Evolutionary conservation across 352 stramenopile genomes (phyloP).

Genomic region (Phytophthora vignae): DNA sequence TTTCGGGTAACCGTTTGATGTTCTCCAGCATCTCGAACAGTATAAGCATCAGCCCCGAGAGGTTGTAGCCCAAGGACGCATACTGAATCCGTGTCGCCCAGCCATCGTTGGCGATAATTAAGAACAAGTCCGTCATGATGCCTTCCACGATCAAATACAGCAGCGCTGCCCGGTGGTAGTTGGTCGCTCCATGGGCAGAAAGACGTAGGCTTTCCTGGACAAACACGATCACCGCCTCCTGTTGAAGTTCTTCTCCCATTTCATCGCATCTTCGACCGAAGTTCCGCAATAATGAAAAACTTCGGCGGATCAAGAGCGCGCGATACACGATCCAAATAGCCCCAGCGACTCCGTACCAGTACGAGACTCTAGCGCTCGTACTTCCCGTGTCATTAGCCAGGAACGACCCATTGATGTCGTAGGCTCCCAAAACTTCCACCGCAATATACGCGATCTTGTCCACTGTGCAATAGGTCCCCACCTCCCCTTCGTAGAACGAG

Average conservation of each 20-base stretch:
- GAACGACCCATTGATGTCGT: constrained; percentile 24
- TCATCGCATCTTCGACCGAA: constrained; percentile 16
- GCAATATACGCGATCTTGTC: constrained; percentile 9
- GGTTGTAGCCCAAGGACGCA: constrained; percentile 35
- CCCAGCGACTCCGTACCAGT: constrained; percentile 24
- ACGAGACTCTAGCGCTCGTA: constrained; percentile 12
- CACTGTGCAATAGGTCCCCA: constrained; percentile 14
- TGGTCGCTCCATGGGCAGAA: constrained; percentile 26
- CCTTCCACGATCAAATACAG: constrained; percentile 36
- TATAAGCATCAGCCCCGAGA: constrained; percentile 26
- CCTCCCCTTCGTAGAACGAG: constrained; percentile 20
- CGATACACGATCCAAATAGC: constrained; percentile 25
- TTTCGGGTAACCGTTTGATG: constrained; percentile 11
- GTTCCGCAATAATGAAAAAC: constrained; percentile 1
- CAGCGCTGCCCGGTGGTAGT: constrained; percentile 23
- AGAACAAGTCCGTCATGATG: constrained; percentile 29
- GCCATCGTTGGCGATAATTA: constrained; percentile 31
- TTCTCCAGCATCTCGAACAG: constrained; percentile 42
- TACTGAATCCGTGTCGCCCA: constrained; percentile 22
- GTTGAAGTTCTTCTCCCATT: constrained; percentile 2
- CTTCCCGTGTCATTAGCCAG: constrained; percentile 24
- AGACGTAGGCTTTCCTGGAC: constrained; percentile 27
- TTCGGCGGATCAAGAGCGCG: constrained; percentile 16
- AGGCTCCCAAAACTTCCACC: constrained; percentile 15
- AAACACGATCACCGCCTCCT: constrained; percentile 17